A percentile compares a stretch with the other conserved stretches of the same genome.
Evolutionary conservation across 441 rosid species (phyloP).

Genomic region (Sinapis alba): DNA sequence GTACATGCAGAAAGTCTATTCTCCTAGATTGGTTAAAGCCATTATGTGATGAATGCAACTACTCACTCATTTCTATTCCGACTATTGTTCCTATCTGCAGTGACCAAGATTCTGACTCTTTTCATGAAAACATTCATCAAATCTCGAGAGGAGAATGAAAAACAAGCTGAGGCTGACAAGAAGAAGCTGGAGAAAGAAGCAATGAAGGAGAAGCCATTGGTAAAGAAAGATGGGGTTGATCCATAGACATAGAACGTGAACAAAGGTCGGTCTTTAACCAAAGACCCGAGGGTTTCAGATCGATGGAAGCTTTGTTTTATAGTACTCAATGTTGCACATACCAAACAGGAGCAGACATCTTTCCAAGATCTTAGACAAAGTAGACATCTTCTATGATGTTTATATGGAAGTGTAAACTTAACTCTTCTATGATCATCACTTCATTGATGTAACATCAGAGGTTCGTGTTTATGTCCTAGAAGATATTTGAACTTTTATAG

Average conservation of each 20-base stretch:
- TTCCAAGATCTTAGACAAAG: constrained; percentile 26
- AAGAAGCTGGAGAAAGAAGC: constrained; percentile 92
- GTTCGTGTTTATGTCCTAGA: constrained; percentile 15
- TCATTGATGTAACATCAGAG: constrained; percentile 30
- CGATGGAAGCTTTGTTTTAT: constrained; percentile 14
- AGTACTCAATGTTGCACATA: constrained; percentile 34
- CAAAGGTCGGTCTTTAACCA: constrained; percentile 3
- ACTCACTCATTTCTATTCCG: constrained; percentile 45
- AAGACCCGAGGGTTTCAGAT: constrained; percentile 22
- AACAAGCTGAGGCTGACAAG: constrained; percentile 85
- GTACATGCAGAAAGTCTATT: constrained; percentile 52
- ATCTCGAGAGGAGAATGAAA: constrained; percentile 84
- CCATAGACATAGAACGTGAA: constrained; percentile 42
- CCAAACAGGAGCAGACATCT: constrained; percentile 27
- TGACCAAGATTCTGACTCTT: constrained; percentile 76
- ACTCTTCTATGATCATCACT: constrained; percentile 12
- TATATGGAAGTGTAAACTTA: constrained; percentile 25
- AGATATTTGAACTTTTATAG: constrained; percentile 10
- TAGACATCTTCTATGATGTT: constrained; percentile 16
- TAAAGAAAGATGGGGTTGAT: constrained; percentile 55
- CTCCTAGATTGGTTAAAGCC: constrained; percentile 51
- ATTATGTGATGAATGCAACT: neutral
- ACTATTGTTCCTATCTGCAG: constrained; percentile 53
- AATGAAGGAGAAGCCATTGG: constrained; percentile 69
- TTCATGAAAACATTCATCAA: constrained; percentile 86